A percentile compares a stretch with the other conserved stretches of the same genome.
Evolutionary conservation across 225 moss, liverwort and hornwort species (phyloP).

Genomic region (Marchantia paleacea): DNA sequence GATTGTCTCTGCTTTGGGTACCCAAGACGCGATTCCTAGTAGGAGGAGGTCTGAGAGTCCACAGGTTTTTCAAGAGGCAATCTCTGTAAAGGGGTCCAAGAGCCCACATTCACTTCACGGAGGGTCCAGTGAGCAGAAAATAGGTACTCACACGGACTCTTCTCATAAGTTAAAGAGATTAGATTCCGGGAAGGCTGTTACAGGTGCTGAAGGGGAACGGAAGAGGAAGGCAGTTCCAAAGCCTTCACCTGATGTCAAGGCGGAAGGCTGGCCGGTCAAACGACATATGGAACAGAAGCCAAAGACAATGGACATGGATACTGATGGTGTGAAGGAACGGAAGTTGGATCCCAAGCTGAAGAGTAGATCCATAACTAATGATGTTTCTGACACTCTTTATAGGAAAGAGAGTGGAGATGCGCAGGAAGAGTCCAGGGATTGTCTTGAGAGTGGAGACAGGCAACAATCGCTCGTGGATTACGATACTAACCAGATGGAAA

Average conservation of each 20-base stretch:
- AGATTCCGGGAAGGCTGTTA: constrained; percentile 18
- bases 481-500: constrained; percentile 55
- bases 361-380: constrained; percentile 40
- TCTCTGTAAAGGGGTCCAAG: not conserved
- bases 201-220: constrained; percentile 1
- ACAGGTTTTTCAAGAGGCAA: constrained; percentile 7
- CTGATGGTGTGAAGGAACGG: constrained; percentile 23
- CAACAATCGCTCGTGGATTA: constrained; percentile 39
- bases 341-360: constrained; percentile 35
- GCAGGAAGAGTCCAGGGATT: constrained; percentile 56
- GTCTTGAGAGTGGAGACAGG: constrained; percentile 31
- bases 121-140: not conserved
- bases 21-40: not conserved
- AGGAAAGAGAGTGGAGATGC: constrained; percentile 49
- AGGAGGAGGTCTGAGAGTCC: constrained; percentile 11
- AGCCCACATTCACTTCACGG: constrained; percentile 7
- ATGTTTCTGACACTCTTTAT: constrained; percentile 20
- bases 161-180: constrained; percentile 14
- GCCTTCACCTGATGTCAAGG: constrained; percentile 4
- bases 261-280: constrained; percentile 15
- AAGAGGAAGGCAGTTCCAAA: constrained; percentile 25
- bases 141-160: not conserved
- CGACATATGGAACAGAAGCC: constrained; percentile 21
- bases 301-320: constrained; percentile 16
- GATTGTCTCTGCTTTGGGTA: not conserved